These are phyloP conservation scores for Uncinocarpus reesii DNA, from an alignment of 2,329 filamentous ascomycete species.

Conservation along the genomic window DNA sequence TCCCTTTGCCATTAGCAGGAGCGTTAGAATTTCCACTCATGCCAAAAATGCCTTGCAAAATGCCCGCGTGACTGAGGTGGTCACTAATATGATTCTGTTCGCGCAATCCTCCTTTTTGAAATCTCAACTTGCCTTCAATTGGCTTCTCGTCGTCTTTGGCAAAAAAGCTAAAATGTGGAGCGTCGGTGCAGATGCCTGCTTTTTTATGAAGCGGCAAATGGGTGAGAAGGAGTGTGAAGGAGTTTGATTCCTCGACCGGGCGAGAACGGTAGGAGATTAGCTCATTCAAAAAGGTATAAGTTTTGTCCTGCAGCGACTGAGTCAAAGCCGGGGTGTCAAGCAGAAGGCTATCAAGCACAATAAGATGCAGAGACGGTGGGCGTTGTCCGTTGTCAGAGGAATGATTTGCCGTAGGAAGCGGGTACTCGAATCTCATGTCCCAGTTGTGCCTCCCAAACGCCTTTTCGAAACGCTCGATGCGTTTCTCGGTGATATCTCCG, in stretches of 20 bases:
- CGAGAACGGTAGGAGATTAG: constrained; percentile 48
- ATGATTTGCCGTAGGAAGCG: constrained; percentile 24
- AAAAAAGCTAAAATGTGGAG: constrained; percentile 73
- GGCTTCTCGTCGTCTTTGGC: constrained; percentile 47
- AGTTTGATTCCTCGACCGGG: constrained; percentile 52
- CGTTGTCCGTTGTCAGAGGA: constrained; percentile 6
- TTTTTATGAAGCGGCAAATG: constrained; percentile 86
- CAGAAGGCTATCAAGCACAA: constrained; percentile 88
- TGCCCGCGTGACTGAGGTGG: constrained; percentile 55
- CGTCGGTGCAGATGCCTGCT: constrained; percentile 70
- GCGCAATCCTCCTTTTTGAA: constrained; percentile 44
- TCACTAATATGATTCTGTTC: constrained; percentile 86
- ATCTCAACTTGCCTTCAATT: constrained; percentile 25
- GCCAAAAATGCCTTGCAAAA: constrained; percentile 78
- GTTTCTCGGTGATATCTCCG: constrained; percentile 69
- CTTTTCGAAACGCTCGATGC: constrained; percentile 70
- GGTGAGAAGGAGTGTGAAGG: constrained; percentile 75
- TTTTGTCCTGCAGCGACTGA: constrained; percentile 58
- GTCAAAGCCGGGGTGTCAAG: constrained; percentile 72
- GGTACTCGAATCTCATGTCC: constrained; percentile 63
- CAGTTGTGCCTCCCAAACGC: constrained; percentile 85
- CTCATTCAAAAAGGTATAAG: constrained; percentile 60
- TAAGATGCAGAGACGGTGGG: constrained; percentile 59
- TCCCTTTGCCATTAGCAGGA: constrained; percentile 52
- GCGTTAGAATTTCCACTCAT: constrained; percentile 55